Base-by-base conservation (phyloP, 1,284 basidiomycete species). In the Trichosporon ovoides region DNA sequence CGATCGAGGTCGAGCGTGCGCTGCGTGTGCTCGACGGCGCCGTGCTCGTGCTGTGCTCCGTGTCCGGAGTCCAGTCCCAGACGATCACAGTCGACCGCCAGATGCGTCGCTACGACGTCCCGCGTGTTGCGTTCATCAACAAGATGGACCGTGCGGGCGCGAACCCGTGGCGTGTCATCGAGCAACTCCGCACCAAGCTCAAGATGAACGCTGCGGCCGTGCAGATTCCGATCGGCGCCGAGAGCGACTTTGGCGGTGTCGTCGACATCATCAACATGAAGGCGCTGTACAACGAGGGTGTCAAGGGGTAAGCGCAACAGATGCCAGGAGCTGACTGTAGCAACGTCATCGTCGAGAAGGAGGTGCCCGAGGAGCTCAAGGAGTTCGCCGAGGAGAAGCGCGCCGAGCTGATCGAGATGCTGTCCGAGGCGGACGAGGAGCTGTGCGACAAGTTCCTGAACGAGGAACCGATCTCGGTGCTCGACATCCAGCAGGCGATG, bases 101-200 rank as follows among this genome's bases (percentile, higher is more conserved):
- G 82, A 98, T 98, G 96, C 83, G 90, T 66, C 85, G 96, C 40
- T 98, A 98, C 75, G 87, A 87, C 67, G 92, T 99, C 60, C 96
- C 96, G 58, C 84, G 96, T 55, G 83, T 98, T 61, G 95, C 92
- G 1, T 99, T 98, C 75, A 88, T 99, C 74, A 99, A 98, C 81
- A 98, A 99, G 80, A 98, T 99, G 96, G 96, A 99, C 74, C 84
- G 93, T 66, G 92, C 94, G 59, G 96, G 96, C 56, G 90, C 95
- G 33, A 98, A 98, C 78, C 96, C 96, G 4, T 95, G 90, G 88
- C 83, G 93, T 58, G 93, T 98, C 53, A 86, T 98, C 51, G 82
- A 86, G 57, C 96, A 98, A 77, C 91, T 99, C 63, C 84, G 93
- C 60, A 82, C 84, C 13, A 99, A 98, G 79, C 85, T 98, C 53